Base-by-base conservation (phyloP, 2,329 filamentous ascomycete genomes). In the Alternaria hordeiaustralica region DNA sequence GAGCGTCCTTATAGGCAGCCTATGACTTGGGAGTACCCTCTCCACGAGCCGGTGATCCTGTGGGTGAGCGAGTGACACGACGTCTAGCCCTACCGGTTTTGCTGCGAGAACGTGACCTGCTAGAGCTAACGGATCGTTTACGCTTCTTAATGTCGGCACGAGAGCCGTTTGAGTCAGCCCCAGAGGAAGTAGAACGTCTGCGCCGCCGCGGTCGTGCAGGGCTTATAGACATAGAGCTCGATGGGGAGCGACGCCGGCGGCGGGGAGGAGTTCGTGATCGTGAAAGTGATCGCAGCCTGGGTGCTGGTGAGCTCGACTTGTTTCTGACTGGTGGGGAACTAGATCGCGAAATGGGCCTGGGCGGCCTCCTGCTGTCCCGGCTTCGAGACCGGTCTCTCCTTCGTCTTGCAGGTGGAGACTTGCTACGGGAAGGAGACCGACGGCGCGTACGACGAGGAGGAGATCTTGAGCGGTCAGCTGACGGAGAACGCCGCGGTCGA, bases 221-320 rank as follows among this genome's bases (percentile, higher is more conserved):
- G 60, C 79, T 83, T 64, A 77, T 65, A 62, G 81, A 82, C 56
- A 73, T 77, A 64, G 76, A 70, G 53, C 80, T 81, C 62, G 73
- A 78, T 61, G 59, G 74, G 20, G 81, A 82, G 58, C 71, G 74
- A 58, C 74, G 77, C 58, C 76, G 76, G 64, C 78, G 78, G 57
- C 76, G 80, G 21, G 74, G 73, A 21, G 76, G 73, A 6, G 68
- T 73, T 46, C 70, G 72, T 46, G 77, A 77, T 62, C 68, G 66
- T 58, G 80, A 77, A 63, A 68, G 66, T 58, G 80, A 82, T 55
- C 57, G 61, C 72, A 79, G 58, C 69, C 75, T 87, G 81, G 83
- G 80, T 78, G 83, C 83, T 81, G 79, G 85, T 86, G 86, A 87
- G 84, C 84, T 84, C 72, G 83, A 84, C 75, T 81, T 81, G 49